Conservation (phyloP, 768 basidiomycete genomes). For the Lentinus brumalis region DNA sequence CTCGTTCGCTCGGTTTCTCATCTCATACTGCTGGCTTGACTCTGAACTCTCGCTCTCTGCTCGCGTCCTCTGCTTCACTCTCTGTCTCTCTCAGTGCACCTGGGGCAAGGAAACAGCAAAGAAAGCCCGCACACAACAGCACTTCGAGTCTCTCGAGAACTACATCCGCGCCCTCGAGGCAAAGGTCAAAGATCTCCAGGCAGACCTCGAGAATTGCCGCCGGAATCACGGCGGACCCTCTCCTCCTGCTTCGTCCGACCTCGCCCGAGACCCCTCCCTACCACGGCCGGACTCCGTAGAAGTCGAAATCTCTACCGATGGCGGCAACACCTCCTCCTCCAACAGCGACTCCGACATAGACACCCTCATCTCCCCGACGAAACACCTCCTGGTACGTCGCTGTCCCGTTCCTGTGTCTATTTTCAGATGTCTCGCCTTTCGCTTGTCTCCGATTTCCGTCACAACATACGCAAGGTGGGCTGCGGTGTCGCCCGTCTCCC, state of each 20-base stretch:
- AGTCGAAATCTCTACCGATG: slow-evolving; percentile 8
- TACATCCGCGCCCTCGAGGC: slow-evolving; percentile 30
- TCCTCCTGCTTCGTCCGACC: slow-evolving; percentile 13
- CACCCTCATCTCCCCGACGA: slow-evolving; percentile 24
- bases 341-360: slow-evolving; percentile 31
- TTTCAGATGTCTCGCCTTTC: not conserved
- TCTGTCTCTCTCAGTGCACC: slow-evolving; percentile 25
- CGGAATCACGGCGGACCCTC: slow-evolving; percentile 11
- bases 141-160: slow-evolving; percentile 34
- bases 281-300: slow-evolving; percentile 9
- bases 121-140: slow-evolving; percentile 35
- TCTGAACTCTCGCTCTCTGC: not conserved
- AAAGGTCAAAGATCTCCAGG: slow-evolving; percentile 31
- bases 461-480: too few relatives aligned
- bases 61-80: not conserved
- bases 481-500: too few relatives aligned
- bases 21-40: not conserved
- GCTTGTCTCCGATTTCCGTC: not conserved
- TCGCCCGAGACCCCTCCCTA: slow-evolving; percentile 13
- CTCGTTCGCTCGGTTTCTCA: not conserved
- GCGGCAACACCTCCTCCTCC: slow-evolving; percentile 19
- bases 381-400: slow-evolving; percentile 23
- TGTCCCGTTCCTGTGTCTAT: not conserved
- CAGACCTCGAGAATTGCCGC: slow-evolving; percentile 21
- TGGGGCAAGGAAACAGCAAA: slow-evolving; percentile 38